phyloP scores from a whole-genome alignment of 306 rosid genomes.

The Crotalaria pallida region DNA sequence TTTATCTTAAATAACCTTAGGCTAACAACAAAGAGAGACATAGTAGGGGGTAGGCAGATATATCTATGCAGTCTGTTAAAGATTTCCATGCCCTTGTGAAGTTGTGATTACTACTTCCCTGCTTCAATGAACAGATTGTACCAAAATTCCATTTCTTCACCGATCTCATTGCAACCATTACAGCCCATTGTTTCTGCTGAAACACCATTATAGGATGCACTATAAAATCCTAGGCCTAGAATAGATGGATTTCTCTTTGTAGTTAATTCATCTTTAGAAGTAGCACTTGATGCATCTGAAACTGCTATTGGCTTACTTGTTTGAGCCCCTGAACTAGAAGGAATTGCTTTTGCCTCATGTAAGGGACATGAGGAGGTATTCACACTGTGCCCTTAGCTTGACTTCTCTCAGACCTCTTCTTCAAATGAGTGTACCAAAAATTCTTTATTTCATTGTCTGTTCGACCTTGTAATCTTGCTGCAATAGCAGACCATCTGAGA shows the following conservation, averaged over 20 bases:
- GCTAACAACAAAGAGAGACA: not conserved
- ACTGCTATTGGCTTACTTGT: not conserved
- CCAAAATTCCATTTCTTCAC: constrained; percentile 39
- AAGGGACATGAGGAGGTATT: not conserved
- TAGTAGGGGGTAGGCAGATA: not conserved
- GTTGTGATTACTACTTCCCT: not conserved
- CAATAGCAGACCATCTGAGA: constrained; percentile 83
- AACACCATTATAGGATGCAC: not conserved
- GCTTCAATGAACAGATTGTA: constrained; percentile 21
- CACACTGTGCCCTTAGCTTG: not conserved
- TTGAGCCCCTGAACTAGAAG: not conserved
- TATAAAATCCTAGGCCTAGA: not conserved
- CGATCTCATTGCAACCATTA: not conserved
- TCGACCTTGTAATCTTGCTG: constrained; percentile 72
- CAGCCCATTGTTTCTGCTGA: not conserved
- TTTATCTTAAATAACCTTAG: no score
- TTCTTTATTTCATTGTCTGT: constrained; percentile 83
- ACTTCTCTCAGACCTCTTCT: constrained; percentile 44
- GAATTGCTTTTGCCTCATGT: not conserved
- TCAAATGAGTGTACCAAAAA: constrained; percentile 84
- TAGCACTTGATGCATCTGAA: not conserved
- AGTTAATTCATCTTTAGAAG: not conserved
- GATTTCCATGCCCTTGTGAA: constrained; percentile 2
- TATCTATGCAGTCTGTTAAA: not conserved
- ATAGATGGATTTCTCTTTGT: not conserved